Percentiles rank a stretch among this genome's conserved stretches.
These are phyloP conservation scores for Xylaria digitata DNA, from an alignment of 2,329 filamentous ascomycete species.

Conservation along the genomic window DNA sequence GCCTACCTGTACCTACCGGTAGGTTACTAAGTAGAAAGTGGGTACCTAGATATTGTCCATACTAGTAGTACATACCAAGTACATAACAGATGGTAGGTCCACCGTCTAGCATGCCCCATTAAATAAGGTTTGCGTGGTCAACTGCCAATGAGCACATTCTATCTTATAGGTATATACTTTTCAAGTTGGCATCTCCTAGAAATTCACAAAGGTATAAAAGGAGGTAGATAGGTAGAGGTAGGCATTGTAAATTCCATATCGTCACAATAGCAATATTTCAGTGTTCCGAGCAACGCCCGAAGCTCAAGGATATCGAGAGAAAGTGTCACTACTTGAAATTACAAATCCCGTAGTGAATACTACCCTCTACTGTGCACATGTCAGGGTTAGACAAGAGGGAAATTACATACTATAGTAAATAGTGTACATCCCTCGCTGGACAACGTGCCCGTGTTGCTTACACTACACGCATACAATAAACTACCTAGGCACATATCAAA, in stretches of 20 bases:
- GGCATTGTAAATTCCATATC: background rate
- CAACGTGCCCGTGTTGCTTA: too few species aligned
- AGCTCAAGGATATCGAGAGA: too few species aligned
- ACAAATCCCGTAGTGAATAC: background rate
- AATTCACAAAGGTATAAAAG: background rate
- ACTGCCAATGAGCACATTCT: background rate
- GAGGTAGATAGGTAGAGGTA: background rate
- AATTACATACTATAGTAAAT: too few species aligned
- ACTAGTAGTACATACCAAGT: background rate
- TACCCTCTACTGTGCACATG: too few species aligned
- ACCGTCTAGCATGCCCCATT: slow-evolving; percentile 24
- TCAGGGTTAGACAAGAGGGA: too few species aligned
- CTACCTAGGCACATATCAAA: too few species aligned
- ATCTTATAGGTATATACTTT: background rate
- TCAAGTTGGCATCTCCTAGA: too few species aligned
- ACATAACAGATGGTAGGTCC: too few species aligned
- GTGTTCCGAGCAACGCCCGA: background rate
- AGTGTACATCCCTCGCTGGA: too few species aligned
- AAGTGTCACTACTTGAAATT: background rate
- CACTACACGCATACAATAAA: too few species aligned
- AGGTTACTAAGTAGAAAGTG: background rate
- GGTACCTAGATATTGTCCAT: background rate
- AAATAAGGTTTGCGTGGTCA: slow-evolving; percentile 31
- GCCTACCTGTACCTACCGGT: too few species aligned
- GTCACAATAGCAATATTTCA: background rate